A percentile compares a stretch with the other conserved stretches of the same genome.
phyloP scores from a whole-genome alignment of 371 early-diverging fungal species.

The Syncephalis plumigaleata region DNA sequence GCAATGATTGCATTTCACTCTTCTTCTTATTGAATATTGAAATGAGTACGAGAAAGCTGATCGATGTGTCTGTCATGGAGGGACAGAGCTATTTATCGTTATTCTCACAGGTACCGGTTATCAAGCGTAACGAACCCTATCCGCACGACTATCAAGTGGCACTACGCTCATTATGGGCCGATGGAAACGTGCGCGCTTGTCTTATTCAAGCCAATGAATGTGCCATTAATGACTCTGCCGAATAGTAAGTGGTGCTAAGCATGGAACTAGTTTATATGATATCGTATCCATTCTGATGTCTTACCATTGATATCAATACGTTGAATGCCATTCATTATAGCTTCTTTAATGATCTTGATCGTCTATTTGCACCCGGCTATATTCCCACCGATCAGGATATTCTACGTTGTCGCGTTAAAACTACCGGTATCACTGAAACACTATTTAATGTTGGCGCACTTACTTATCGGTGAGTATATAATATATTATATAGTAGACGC shows the following conservation, averaged over 20 bases:
- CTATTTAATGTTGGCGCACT: constrained; percentile 43
- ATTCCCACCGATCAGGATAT: constrained; percentile 52
- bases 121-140: background rate
- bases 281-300: too few relatives aligned
- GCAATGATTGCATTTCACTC: too few relatives aligned
- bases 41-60: too few relatives aligned
- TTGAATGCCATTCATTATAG: constrained; percentile 11
- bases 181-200: constrained; percentile 30
- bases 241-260: constrained; percentile 61
- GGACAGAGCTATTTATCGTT: constrained; percentile 1
- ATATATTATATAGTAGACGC: too few relatives aligned
- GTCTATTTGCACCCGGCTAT: constrained; percentile 34
- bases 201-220: constrained; percentile 47
- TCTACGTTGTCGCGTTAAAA: constrained; percentile 62
- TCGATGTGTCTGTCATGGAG: background rate
- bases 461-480: constrained; percentile 37
- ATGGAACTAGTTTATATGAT: too few relatives aligned
- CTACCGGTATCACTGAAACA: constrained; percentile 66
- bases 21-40: too few relatives aligned
- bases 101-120: constrained; percentile 2
- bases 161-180: constrained; percentile 33
- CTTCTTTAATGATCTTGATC: constrained; percentile 28
- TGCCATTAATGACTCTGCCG: constrained; percentile 68
- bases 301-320: constrained; percentile 3
- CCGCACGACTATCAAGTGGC: background rate